Base-by-base conservation (phyloP, 805 yeast genomes). In the Candida oleophila region DNA sequence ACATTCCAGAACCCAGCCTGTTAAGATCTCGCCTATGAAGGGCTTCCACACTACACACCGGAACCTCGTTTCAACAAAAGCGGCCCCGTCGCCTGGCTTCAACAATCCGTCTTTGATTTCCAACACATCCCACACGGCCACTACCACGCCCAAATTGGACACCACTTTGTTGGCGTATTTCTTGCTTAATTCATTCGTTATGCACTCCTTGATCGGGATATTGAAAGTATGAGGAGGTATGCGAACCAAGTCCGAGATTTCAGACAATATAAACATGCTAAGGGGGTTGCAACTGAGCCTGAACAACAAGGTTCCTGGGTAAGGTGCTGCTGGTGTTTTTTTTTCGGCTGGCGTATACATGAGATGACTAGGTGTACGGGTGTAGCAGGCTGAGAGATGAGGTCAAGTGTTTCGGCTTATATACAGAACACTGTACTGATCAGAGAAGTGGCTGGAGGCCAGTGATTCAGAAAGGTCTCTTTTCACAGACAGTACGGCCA, bases 71-170 rank as follows among this genome's bases (percentile, higher is more conserved):
- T 84, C 86, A 36, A 89, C 82, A 56, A 76, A 91, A 3, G 89
- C 77, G 1, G 91, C 89, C 7, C 99, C 98, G 66, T 94, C 98
- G 7, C 99, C 98, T 1, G 96, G 96, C 56, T 83, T 86, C 49
- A 94, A 73, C 52, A 88, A 74, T 3, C 98, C 99, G 55, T 94
- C 98, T 42, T 87, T 88, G 21, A 87, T 82, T n/a, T 77, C 77
- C 39, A 83, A 66, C 3, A 94, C 62, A 61, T 94, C 99, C 83
- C 92, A 92, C 15, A 92, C 76, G 1, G 94, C 76, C 15, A 94
- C 69, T 38, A 89, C 91, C 2, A 94, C 75, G 1, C 99, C 99
- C 16, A 90, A 71, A 58, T 86, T 86, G 43, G 85, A 85, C 38
- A 94, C 79, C 47, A 94, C 84, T 57, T 86, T 87, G 66, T 94